A percentile compares a stretch with the other conserved stretches of the same genome.
phyloP scores from a whole-genome alignment of 208 protist species.

The Balamuthia mandrillaris region DNA sequence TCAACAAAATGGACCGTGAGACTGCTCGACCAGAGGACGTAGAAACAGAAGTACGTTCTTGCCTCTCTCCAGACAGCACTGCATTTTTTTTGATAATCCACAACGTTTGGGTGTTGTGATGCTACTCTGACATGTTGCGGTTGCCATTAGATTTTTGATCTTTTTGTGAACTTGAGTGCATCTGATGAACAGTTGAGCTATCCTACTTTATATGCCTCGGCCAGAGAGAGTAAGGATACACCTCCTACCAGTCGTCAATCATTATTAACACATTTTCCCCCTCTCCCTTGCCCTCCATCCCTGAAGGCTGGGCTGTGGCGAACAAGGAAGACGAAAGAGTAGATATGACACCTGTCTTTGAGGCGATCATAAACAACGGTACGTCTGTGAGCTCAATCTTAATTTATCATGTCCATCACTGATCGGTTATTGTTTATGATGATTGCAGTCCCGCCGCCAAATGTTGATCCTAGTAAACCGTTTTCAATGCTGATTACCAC shows the following conservation, averaged over 20 bases:
- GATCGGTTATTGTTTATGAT: not conserved
- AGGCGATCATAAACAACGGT: constrained; percentile 86
- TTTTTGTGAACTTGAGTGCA: constrained; percentile 89
- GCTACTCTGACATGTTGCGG: too few species aligned
- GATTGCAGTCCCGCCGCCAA: not conserved
- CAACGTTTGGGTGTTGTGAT: too few species aligned
- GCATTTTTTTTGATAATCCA: too few species aligned
- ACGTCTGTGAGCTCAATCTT: constrained; percentile 37
- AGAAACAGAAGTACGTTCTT: constrained; percentile 71
- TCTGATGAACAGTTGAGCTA: constrained; percentile 91
- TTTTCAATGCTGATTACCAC: constrained; percentile 93
- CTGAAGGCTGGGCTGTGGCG: constrained; percentile 81
- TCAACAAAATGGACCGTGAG: constrained; percentile 95
- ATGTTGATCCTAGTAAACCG: constrained; percentile 14
- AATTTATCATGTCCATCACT: too few species aligned
- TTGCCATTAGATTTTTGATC: constrained; percentile 89
- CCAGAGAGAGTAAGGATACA: too few species aligned
- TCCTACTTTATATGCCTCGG: constrained; percentile 90
- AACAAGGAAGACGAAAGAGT: constrained; percentile 57
- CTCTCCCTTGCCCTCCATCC: too few species aligned
- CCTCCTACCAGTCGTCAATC: too few species aligned
- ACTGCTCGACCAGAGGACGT: constrained; percentile 85
- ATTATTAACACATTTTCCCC: too few species aligned
- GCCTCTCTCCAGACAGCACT: too few species aligned
- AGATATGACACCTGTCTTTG: constrained; percentile 81